Percentiles rank a stretch among this genome's conserved stretches.
phyloP scores from a whole-genome alignment of 176 grass and related monocot species.

The Pharus latifolius region DNA sequence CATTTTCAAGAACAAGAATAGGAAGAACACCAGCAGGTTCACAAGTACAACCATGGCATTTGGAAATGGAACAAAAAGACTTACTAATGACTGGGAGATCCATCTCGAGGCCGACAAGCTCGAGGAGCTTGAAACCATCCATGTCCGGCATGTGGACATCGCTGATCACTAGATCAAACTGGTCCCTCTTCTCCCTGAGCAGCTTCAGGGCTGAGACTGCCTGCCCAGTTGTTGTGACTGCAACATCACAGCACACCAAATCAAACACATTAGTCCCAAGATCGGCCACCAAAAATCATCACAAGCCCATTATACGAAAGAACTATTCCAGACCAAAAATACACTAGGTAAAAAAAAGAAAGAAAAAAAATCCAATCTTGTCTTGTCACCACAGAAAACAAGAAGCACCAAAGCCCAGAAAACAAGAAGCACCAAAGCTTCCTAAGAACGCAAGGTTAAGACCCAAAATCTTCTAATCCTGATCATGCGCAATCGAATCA shows the following conservation, averaged over 20 bases:
- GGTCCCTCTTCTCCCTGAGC: constrained; percentile 72
- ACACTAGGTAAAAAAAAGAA: background rate
- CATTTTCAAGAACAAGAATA: background rate
- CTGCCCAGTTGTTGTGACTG: constrained; percentile 68
- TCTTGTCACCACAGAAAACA: background rate
- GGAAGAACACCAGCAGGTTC: too few relatives aligned
- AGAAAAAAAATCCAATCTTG: background rate
- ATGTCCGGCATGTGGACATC: constrained; percentile 97
- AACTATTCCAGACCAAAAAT: background rate
- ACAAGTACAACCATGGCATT: background rate
- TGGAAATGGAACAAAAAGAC: background rate
- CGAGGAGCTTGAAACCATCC: constrained; percentile 89
- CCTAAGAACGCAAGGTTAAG: constrained; percentile 3
- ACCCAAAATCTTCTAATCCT: background rate
- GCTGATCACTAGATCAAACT: constrained; percentile 82
- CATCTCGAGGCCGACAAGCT: constrained; percentile 79
- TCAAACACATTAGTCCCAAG: background rate
- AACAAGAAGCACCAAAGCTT: background rate
- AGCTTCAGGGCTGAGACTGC: constrained; percentile 51
- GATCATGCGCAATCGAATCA: background rate
- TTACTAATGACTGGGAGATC: constrained; percentile 95
- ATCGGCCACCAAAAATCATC: background rate
- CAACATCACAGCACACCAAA: constrained; percentile 14
- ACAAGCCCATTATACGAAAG: background rate
- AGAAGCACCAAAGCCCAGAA: background rate